These are phyloP conservation scores for Penicillium crystallinum DNA, from an alignment of 495 filamentous ascomycete species.

Conservation along the genomic window DNA sequence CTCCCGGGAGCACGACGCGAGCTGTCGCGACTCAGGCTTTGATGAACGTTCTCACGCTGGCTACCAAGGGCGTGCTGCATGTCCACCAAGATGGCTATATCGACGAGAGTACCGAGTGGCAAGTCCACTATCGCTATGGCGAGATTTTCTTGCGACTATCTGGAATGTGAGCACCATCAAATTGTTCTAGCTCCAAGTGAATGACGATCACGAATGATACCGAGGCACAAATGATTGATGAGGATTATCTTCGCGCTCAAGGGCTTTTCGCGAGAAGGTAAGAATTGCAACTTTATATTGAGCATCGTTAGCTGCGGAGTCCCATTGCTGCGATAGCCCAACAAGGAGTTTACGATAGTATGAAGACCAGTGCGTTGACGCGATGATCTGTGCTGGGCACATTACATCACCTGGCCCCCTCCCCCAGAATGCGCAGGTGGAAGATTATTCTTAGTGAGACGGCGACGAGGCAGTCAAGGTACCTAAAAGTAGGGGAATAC, in stretches of 20 bases:
- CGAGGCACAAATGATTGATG: not conserved
- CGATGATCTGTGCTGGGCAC: not conserved
- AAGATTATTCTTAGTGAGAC: not conserved
- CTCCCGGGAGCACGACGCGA: slow-evolving; percentile 46
- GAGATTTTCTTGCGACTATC: slow-evolving; percentile 25
- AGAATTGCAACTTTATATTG: too few relatives aligned
- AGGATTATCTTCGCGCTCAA: not conserved
- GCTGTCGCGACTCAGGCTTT: slow-evolving; percentile 67
- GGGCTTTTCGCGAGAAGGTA: not conserved
- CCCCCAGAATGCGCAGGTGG: not conserved
- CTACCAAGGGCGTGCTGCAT: slow-evolving; percentile 51
- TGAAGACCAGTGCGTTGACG: not conserved
- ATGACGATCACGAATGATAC: not conserved
- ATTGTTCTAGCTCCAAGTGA: not conserved
- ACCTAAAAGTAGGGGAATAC: too few relatives aligned
- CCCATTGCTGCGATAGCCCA: not conserved
- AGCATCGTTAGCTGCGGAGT: too few relatives aligned
- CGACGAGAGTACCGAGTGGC: slow-evolving; percentile 20
- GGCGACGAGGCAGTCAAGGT: not conserved
- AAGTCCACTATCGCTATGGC: slow-evolving; percentile 26
- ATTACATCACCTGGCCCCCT: slow-evolving; percentile 1
- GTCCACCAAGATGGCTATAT: slow-evolving; percentile 24
- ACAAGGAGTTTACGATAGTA: not conserved
- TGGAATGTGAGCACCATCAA: slow-evolving; percentile 1
- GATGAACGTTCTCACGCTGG: slow-evolving; percentile 65